Percentiles rank a stretch among this genome's conserved stretches.
Evolutionary conservation across 192 early-diverging fungal genomes (phyloP).

Genomic region (Mortierella claussenii): DNA sequence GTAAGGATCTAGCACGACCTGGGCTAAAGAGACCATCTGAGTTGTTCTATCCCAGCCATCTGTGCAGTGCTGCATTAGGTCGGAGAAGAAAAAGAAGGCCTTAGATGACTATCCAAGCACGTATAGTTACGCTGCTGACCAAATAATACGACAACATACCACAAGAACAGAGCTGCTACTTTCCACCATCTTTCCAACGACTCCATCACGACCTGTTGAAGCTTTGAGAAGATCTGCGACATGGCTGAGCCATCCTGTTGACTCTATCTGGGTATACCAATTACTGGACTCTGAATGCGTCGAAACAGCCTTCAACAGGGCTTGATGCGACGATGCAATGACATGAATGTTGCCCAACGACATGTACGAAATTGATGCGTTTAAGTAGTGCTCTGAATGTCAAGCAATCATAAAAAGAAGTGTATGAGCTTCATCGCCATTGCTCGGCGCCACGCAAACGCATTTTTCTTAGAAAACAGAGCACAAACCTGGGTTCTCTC

Average conservation of each 20-base stretch:
- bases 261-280: constrained; percentile 52
- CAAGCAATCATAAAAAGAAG: too few species aligned
- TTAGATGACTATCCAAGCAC: too few species aligned
- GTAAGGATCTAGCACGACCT: constrained; percentile 55
- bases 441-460: too few species aligned
- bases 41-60: constrained; percentile 61
- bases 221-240: constrained; percentile 54
- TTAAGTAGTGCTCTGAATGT: constrained; percentile 55
- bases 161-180: constrained; percentile 50
- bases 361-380: constrained; percentile 45
- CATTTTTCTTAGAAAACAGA: too few species aligned
- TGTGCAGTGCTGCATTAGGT: constrained; percentile 52
- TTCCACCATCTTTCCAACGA: constrained; percentile 49
- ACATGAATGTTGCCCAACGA: constrained; percentile 52
- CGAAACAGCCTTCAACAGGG: constrained; percentile 46
- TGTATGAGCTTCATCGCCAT: too few species aligned
- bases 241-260: constrained; percentile 54
- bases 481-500: constrained; percentile 51
- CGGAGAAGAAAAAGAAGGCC: too few species aligned
- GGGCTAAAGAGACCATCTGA: constrained; percentile 55
- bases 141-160: constrained; percentile 21
- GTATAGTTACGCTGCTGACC: too few species aligned
- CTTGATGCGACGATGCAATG: constrained; percentile 39
- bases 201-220: constrained; percentile 47
- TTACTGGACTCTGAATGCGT: constrained; percentile 40